Conservation (phyloP, 768 basidiomycete genomes). For the Daedaleopsis nitida region DNA sequence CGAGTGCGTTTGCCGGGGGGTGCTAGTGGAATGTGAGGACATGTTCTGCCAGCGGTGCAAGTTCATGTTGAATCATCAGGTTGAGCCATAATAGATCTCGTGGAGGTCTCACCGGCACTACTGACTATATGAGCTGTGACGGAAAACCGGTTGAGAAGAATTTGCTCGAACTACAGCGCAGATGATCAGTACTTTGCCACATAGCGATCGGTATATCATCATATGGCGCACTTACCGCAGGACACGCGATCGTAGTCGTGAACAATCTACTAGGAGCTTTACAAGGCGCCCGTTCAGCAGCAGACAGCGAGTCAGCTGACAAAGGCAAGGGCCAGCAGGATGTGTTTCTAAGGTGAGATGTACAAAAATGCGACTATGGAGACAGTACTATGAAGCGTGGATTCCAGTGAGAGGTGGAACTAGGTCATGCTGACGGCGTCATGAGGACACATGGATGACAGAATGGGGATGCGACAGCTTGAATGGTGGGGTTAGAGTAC, state of each 20-base stretch:
- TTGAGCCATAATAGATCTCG: no score
- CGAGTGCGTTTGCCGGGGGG: neutral
- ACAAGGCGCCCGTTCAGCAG: neutral
- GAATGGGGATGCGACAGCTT: neutral
- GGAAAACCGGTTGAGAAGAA: no score
- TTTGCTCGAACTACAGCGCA: no score
- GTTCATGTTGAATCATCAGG: no score
- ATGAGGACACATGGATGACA: neutral
- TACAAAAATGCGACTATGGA: constrained; percentile 2
- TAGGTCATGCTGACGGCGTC: neutral
- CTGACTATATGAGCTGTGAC: no score
- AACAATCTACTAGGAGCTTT: no score
- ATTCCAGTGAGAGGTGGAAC: neutral
- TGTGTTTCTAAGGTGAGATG: neutral
- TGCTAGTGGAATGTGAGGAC: neutral
- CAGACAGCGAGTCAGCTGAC: neutral
- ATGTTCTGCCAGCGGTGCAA: neutral
- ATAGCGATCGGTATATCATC: no score
- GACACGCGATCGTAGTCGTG: no score
- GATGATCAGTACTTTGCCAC: no score
- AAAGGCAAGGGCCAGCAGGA: neutral
- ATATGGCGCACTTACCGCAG: no score
- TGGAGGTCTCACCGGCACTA: neutral
- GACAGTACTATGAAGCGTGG: neutral
- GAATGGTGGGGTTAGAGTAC: neutral